These are phyloP conservation scores for Geum urbanum DNA, from an alignment of 306 rosid genomes.

Conservation along the genomic window DNA sequence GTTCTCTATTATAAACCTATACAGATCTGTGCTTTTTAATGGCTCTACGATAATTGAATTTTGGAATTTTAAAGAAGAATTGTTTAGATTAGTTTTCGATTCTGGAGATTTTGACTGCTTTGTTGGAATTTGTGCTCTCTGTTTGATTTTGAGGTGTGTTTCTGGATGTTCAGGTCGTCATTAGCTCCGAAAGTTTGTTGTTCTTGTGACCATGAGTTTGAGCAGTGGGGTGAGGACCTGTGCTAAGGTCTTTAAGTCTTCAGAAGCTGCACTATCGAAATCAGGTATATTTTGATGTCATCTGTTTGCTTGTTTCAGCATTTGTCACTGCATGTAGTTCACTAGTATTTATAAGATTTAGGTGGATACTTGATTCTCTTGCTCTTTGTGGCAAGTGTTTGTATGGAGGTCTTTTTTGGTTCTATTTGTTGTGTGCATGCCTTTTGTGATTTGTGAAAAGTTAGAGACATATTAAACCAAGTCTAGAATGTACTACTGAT, in stretches of 20 bases:
- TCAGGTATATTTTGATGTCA: conserved; percentile 16
- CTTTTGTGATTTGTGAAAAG: neutral
- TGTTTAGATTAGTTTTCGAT: neutral
- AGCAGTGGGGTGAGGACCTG: conserved; percentile 28
- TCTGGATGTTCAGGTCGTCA: conserved; percentile 2
- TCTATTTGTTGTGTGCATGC: neutral
- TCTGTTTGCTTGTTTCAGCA: neutral
- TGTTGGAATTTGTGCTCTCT: neutral
- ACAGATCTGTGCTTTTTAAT: neutral
- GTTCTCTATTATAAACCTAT: neutral
- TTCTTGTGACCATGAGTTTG: conserved; percentile 8
- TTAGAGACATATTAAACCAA: neutral
- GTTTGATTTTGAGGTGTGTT: neutral
- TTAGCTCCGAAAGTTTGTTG: neutral
- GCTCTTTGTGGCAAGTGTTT: neutral
- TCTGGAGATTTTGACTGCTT: neutral
- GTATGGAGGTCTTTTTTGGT: neutral
- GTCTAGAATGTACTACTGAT: neutral
- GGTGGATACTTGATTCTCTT: neutral
- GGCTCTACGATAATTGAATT: neutral
- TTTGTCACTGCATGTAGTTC: neutral
- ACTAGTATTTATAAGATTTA: neutral
- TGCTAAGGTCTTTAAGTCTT: conserved; percentile 26
- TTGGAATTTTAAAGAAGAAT: neutral
- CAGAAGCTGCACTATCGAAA: conserved; percentile 17